Percentiles rank a stretch among this genome's conserved stretches.
Conservation (phyloP, 371 early-diverging fungal genomes). For the Parasitella parasitica region DNA sequence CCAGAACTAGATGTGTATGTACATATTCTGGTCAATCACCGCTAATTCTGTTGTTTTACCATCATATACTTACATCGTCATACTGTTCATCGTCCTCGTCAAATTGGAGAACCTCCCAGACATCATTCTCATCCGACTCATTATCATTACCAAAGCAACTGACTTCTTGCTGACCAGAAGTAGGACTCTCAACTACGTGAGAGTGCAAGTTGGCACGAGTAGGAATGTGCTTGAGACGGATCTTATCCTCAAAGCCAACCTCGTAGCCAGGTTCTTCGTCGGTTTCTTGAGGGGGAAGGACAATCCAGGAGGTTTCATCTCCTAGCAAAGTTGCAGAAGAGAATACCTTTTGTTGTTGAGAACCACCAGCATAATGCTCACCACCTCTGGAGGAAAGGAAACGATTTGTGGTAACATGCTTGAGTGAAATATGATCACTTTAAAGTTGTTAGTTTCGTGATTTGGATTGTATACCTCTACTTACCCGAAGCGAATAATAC, state of each 20-base stretch:
- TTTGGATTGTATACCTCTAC: not conserved
- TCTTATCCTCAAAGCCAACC: constrained; percentile 50
- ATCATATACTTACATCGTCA: constrained; percentile 20
- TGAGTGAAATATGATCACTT: constrained; percentile 27
- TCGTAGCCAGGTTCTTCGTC: constrained; percentile 47
- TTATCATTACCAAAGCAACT: constrained; percentile 54
- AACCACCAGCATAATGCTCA: constrained; percentile 43
- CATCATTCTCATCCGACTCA: constrained; percentile 56
- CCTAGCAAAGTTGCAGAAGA: constrained; percentile 36
- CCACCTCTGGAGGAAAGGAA: constrained; percentile 42
- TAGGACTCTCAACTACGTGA: constrained; percentile 53
- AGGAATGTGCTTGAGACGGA: constrained; percentile 54
- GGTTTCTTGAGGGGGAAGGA: constrained; percentile 42
- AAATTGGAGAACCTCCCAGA: constrained; percentile 55
- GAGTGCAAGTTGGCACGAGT: constrained; percentile 61
- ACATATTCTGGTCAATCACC: not conserved
- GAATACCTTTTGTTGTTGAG: constrained; percentile 54
- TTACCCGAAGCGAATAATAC: constrained; percentile 14
- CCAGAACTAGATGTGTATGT: constrained; percentile 43
- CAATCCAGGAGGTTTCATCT: constrained; percentile 52
- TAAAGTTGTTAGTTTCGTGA: not conserved
- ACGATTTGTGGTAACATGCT: constrained; percentile 59
- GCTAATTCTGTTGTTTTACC: not conserved
- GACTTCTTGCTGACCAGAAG: constrained; percentile 63
- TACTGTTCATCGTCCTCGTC: constrained; percentile 34